These are phyloP conservation scores for Sutorius eximius DNA, from an alignment of 1,284 basidiomycete genomes.

Conservation along the genomic window DNA sequence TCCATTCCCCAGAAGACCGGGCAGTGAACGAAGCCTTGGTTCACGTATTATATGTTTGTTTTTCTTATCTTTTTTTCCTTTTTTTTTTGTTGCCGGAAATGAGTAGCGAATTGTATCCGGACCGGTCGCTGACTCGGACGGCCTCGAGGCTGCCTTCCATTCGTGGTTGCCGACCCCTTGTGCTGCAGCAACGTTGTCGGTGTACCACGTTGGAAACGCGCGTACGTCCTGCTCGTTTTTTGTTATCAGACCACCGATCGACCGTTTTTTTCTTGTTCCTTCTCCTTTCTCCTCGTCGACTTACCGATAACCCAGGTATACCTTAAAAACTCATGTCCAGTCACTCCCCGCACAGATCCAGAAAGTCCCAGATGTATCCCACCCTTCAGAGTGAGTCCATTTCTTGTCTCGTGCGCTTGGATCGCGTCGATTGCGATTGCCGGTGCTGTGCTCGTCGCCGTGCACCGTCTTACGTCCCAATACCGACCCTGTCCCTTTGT, in stretches of 20 bases:
- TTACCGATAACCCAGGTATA: constrained; percentile 4
- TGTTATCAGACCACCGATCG: constrained; percentile 31
- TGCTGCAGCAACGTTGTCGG: constrained; percentile 26
- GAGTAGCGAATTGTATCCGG: constrained; percentile 10
- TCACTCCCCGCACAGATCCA: constrained; percentile 59
- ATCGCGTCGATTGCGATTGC: neutral
- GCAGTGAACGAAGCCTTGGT: neutral
- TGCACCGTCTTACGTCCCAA: too few species aligned
- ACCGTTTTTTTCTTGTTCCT: constrained; percentile 15
- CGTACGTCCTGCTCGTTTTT: constrained; percentile 21
- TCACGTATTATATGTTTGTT: neutral
- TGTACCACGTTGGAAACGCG: constrained; percentile 37
- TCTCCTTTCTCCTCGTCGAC: neutral
- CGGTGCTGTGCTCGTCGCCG: neutral
- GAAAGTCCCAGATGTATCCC: constrained; percentile 40
- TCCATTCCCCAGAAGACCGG: constrained; percentile 3
- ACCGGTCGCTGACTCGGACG: constrained; percentile 7
- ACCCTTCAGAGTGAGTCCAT: constrained; percentile 37
- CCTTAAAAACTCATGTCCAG: constrained; percentile 49
- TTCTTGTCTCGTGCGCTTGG: neutral
- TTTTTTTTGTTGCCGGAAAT: constrained; percentile 5
- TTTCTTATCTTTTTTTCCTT: neutral
- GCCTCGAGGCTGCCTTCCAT: constrained; percentile 36
- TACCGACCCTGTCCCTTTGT: neutral
- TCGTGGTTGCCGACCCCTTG: constrained; percentile 30